Conservation (phyloP, 1,284 basidiomycete genomes). For the Trametes pubescens region DNA sequence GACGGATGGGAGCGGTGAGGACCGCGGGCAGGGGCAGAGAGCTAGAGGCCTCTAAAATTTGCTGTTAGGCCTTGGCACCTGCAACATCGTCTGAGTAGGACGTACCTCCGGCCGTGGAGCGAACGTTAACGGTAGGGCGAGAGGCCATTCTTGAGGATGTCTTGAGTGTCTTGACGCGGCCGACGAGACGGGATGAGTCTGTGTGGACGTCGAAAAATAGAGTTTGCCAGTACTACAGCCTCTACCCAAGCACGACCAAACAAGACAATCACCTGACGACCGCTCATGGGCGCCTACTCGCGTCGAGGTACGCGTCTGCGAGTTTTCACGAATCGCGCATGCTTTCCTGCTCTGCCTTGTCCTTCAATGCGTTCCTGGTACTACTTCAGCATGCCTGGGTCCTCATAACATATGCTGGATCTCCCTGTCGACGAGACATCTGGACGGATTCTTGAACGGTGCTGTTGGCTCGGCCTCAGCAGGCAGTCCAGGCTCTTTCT, state of each 20-base stretch:
- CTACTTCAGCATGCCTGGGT: no score
- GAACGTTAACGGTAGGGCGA: conserved; percentile 89
- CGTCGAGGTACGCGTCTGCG: no score
- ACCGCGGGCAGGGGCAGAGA: conserved; percentile 97
- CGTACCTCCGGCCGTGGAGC: conserved; percentile 77
- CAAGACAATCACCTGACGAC: conserved; percentile 17
- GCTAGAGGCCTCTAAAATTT: conserved; percentile 76
- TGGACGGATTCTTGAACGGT: no score
- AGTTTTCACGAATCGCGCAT: not conserved
- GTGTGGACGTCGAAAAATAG: conserved; percentile 42
- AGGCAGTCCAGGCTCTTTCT: no score
- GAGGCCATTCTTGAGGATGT: conserved; percentile 74
- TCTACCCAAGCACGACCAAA: conserved; percentile 31
- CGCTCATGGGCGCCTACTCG: not conserved
- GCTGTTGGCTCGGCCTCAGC: no score
- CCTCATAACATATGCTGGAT: no score
- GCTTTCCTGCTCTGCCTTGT: not conserved
- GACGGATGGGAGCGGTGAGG: conserved; percentile 97
- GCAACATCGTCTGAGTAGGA: conserved; percentile 18
- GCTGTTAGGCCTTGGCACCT: conserved; percentile 16
- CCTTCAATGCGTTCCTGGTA: no score
- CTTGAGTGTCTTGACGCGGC: conserved; percentile 44
- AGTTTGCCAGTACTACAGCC: conserved; percentile 41
- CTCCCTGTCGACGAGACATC: no score
- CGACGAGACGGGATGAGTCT: conserved; percentile 31